phyloP scores from a whole-genome alignment of 176 grass and related monocot species.

The Musa beccarii region DNA sequence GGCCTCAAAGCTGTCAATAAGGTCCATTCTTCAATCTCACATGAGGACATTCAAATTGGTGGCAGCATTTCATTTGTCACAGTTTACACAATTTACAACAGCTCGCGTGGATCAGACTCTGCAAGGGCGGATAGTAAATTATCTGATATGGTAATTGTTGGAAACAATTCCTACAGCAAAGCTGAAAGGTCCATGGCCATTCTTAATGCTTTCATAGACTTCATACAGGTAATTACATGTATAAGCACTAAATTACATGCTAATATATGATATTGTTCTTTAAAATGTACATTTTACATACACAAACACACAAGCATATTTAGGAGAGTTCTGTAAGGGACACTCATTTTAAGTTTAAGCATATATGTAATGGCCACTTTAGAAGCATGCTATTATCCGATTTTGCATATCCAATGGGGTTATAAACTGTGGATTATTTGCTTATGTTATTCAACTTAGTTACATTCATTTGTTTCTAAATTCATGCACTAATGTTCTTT shows the following conservation, averaged over 20 bases:
- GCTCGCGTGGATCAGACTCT: conserved; percentile 17
- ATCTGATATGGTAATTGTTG: conserved; percentile 50
- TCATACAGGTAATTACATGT: conserved; percentile 58
- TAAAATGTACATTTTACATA: too few species aligned
- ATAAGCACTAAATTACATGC: not conserved
- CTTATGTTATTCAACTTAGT: not conserved
- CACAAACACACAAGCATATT: too few species aligned
- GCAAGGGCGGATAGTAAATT: conserved; percentile 21
- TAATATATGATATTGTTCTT: too few species aligned
- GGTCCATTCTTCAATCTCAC: conserved; percentile 20
- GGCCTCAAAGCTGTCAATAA: conserved; percentile 59
- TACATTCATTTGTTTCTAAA: not conserved
- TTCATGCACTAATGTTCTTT: not conserved
- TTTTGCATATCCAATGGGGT: too few species aligned
- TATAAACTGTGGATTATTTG: too few species aligned
- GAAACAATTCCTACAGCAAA: conserved; percentile 64
- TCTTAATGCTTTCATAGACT: conserved; percentile 54
- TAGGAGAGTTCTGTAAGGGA: too few species aligned
- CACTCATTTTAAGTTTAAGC: too few species aligned
- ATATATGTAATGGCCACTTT: too few species aligned
- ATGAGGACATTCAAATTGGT: conserved; percentile 27
- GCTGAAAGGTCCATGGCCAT: conserved; percentile 62
- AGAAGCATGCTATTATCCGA: too few species aligned
- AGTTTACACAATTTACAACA: conserved; percentile 59
- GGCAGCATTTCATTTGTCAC: conserved; percentile 67